Conservation (phyloP, 1,284 basidiomycete genomes). For the Fomitopsis pinicola region DNA sequence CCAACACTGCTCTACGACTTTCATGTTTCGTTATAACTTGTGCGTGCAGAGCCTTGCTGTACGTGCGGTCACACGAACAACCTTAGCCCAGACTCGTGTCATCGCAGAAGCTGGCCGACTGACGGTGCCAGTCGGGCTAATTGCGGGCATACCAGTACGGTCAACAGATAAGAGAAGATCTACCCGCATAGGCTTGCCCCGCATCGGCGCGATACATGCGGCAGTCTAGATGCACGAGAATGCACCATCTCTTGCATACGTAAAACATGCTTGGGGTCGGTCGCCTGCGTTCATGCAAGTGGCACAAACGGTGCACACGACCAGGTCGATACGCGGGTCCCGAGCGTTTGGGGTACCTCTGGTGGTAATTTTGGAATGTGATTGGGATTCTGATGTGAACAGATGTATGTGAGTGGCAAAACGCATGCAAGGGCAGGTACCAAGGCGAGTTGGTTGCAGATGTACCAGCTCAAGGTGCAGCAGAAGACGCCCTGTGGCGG, state of each 20-base stretch:
- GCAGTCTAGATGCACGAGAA: slow-evolving; percentile 1
- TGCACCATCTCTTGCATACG: not conserved
- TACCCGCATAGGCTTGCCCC: not conserved
- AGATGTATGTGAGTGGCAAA: no score
- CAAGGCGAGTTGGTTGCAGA: no score
- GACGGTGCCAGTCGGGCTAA: slow-evolving; percentile 24
- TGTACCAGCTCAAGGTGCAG: no score
- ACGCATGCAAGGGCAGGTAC: no score
- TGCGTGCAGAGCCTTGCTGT: slow-evolving; percentile 7
- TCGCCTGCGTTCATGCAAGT: not conserved
- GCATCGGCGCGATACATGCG: not conserved
- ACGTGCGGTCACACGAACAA: slow-evolving; percentile 21
- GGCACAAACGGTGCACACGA: not conserved
- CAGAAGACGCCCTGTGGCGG: no score
- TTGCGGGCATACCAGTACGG: slow-evolving; percentile 16
- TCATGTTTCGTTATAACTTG: slow-evolving; percentile 5
- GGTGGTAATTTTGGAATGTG: not conserved
- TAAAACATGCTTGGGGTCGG: not conserved
- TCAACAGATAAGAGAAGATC: slow-evolving; percentile 17
- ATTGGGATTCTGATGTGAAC: no score
- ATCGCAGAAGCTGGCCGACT: slow-evolving; percentile 15
- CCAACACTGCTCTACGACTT: not conserved
- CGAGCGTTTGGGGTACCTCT: not conserved
- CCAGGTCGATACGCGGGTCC: not conserved
- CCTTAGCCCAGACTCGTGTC: slow-evolving; percentile 15